A percentile compares a stretch with the other conserved stretches of the same genome.
phyloP scores from a whole-genome alignment of 1,139 yeast genomes.

The Meyerozyma elateridarum region DNA sequence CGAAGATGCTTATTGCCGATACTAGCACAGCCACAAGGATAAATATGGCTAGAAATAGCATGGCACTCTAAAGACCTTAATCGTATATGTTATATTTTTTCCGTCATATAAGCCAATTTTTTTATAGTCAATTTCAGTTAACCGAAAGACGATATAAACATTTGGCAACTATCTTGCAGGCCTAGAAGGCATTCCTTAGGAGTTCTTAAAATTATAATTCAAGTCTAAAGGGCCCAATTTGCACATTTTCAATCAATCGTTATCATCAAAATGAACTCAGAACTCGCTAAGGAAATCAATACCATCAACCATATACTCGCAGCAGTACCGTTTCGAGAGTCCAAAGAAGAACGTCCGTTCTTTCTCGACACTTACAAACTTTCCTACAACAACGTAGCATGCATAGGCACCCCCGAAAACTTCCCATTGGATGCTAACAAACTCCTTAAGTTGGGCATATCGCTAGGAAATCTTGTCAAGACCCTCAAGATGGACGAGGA shows the following conservation, averaged over 20 bases:
- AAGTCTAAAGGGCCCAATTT: neutral
- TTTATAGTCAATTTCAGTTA: too few relatives aligned
- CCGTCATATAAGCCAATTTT: too few relatives aligned
- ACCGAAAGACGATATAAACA: neutral
- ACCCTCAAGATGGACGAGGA: constrained; percentile 36
- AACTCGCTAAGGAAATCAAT: constrained; percentile 20
- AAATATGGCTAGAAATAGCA: neutral
- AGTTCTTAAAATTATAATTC: too few relatives aligned
- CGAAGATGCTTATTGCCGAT: constrained; percentile 36
- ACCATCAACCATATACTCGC: constrained; percentile 26
- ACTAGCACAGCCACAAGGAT: neutral
- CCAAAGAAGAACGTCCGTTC: constrained; percentile 13
- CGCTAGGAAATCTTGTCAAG: constrained; percentile 40
- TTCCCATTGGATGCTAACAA: constrained; percentile 37
- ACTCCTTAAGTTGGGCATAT: constrained; percentile 39
- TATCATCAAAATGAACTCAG: constrained; percentile 6
- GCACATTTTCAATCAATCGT: neutral
- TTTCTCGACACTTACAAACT: constrained; percentile 32
- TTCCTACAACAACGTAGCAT: constrained; percentile 24
- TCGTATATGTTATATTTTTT: too few relatives aligned
- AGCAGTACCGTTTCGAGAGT: constrained; percentile 30
- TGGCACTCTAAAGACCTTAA: too few relatives aligned
- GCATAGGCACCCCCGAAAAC: constrained; percentile 18
- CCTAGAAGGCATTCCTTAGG: too few relatives aligned
- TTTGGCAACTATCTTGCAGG: too few relatives aligned